Base-by-base conservation (phyloP, 768 basidiomycete species). In the Tylopilus balloui region DNA sequence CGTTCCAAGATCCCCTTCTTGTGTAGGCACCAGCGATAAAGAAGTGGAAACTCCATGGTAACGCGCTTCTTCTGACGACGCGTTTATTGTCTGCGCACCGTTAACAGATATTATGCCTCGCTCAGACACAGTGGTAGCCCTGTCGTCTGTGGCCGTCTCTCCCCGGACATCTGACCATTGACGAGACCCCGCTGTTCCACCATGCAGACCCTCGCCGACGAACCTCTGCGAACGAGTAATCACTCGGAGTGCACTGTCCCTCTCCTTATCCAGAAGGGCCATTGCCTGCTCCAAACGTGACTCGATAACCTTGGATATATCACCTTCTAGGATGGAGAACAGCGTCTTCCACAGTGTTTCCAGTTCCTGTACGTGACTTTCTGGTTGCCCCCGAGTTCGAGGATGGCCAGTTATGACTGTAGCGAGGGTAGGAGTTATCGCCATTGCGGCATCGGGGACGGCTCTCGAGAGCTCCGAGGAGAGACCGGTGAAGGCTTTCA, bases 401-500 rank as follows among this genome's bases (percentile, higher is more conserved):
- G 68, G 67, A 47, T 78, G 75, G 27, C 64, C 69, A 32, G 67
- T 60, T 50, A 73, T 65, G 21, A 78, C 69, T 31, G 73, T 71
- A 19, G 76, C 72, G 20, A 81, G 70, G 29, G 74, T 65, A 17
- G 78, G 73, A 3, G 71, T 69, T 24, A 79, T 70, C 11, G 70
- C 62, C 49, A 64, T 65, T 15, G 73, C 71, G n/a, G 73, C 71
- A 4, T 70, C 63, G 5, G 67, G 57, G 28, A 76, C 74, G 32
- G 75, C 69, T 52, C 69, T 71, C 13, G 77, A 72, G 25, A 81
- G 67, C 14, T 75, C 69, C 32, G 72, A 63, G 8, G 77, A 77
- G 41, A 81, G 66, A 28, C 75, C 72, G 3, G 71, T 76, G 50
- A 76, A 80, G 3, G 75, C 75, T 50, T 73, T 69, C 32, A 76